Percentiles rank a stretch among this genome's conserved stretches.
phyloP scores from a whole-genome alignment of 2,329 filamentous ascomycete species.

The Onygenales sp. region DNA sequence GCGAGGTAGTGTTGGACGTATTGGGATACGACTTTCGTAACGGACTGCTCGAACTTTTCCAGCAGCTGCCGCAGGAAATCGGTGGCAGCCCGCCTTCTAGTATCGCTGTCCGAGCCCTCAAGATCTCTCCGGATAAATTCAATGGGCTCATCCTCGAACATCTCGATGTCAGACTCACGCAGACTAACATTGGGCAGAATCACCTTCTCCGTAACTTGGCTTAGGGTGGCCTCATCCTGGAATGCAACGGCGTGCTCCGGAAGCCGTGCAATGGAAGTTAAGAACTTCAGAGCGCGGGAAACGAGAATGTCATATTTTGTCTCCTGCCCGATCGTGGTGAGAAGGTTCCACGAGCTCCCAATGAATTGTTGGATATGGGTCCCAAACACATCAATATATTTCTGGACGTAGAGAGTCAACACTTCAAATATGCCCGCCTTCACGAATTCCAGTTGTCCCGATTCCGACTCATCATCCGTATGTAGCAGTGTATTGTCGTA shows the following conservation, averaged over 20 bases:
- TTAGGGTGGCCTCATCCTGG: slow-evolving; percentile 68
- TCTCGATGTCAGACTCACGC: slow-evolving; percentile 85
- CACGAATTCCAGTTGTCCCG: slow-evolving; percentile 72
- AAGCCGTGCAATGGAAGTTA: slow-evolving; percentile 78
- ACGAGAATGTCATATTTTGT: slow-evolving; percentile 92
- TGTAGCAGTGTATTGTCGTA: slow-evolving; percentile 78
- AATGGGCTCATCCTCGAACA: slow-evolving; percentile 97
- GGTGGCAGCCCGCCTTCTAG: slow-evolving; percentile 79
- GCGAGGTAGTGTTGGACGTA: slow-evolving; percentile 80
- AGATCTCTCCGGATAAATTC: slow-evolving; percentile 94
- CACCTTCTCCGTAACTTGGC: slow-evolving; percentile 89
- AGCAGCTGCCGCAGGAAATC: slow-evolving; percentile 87
- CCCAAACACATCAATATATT: slow-evolving; percentile 91
- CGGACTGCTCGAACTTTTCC: slow-evolving; percentile 74
- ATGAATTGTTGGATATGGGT: slow-evolving; percentile 74
- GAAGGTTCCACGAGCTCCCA: slow-evolving; percentile 77
- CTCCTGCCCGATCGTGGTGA: slow-evolving; percentile 76
- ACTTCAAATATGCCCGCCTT: slow-evolving; percentile 91
- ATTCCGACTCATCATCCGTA: slow-evolving; percentile 82
- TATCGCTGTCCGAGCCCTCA: slow-evolving; percentile 94
- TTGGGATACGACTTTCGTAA: slow-evolving; percentile 76
- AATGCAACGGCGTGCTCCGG: slow-evolving; percentile 72
- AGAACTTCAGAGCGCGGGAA: slow-evolving; percentile 87
- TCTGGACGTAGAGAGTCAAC: slow-evolving; percentile 81
- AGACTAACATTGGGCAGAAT: slow-evolving; percentile 87